A percentile compares a stretch with the other conserved stretches of the same genome.
phyloP scores from a whole-genome alignment of 352 stramenopile genomes.

The Pythium aphanidermatum region DNA sequence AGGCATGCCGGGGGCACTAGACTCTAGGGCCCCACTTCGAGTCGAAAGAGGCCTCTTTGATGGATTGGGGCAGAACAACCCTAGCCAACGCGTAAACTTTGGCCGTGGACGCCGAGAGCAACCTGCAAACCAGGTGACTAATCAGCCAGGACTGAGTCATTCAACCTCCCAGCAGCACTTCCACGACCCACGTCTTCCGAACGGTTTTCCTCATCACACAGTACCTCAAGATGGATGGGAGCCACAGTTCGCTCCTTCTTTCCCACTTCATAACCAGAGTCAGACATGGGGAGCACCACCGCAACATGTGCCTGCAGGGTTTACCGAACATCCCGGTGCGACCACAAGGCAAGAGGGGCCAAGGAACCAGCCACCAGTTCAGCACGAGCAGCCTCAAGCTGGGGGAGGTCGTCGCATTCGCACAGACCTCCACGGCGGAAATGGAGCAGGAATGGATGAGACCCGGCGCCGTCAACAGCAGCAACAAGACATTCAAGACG shows the following conservation, averaged over 20 bases:
- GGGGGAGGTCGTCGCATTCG: slow-evolving; percentile 8
- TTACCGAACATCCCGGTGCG: too few relatives aligned
- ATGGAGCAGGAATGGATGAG: not conserved
- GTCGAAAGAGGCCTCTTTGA: slow-evolving; percentile 28
- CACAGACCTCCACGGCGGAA: slow-evolving; percentile 29
- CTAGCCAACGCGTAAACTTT: slow-evolving; percentile 28
- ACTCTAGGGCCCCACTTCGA: not conserved
- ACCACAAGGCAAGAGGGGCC: not conserved
- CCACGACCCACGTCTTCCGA: too few relatives aligned
- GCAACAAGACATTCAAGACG: slow-evolving; percentile 44
- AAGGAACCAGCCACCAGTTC: not conserved
- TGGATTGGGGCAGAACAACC: slow-evolving; percentile 34
- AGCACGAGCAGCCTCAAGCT: not conserved
- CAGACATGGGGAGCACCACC: too few relatives aligned
- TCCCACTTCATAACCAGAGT: not conserved
- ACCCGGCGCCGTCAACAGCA: slow-evolving; percentile 17
- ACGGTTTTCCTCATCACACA: too few relatives aligned
- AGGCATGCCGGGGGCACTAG: not conserved
- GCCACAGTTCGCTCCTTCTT: too few relatives aligned
- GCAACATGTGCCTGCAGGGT: too few relatives aligned
- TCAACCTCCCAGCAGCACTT: too few relatives aligned
- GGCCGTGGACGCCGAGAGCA: slow-evolving; percentile 32
- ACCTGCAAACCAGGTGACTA: slow-evolving; percentile 2
- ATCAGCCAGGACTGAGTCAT: not conserved
- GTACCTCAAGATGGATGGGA: too few relatives aligned